These are phyloP conservation scores for Coniochaeta ligniaria DNA, from an alignment of 2,329 filamentous ascomycete species.

Conservation along the genomic window DNA sequence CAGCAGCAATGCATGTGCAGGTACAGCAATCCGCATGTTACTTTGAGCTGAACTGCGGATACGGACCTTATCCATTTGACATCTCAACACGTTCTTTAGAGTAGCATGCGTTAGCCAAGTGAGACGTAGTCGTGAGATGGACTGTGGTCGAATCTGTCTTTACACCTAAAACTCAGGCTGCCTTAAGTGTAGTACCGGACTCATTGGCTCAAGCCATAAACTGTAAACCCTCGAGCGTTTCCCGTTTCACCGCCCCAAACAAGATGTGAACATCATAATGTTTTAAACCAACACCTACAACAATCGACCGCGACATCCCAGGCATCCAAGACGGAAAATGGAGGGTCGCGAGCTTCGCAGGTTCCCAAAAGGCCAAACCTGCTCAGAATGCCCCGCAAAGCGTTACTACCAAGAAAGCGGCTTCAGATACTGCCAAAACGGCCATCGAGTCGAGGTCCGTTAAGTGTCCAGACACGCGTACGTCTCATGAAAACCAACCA, in stretches of 20 bases:
- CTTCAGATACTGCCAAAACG: conserved; percentile 70
- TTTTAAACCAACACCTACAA: background rate
- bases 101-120: too few species aligned
- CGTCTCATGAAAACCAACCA: background rate
- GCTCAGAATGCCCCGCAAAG: conserved; percentile 61
- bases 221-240: too few species aligned
- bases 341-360: conserved; percentile 34
- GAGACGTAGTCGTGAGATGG: too few species aligned
- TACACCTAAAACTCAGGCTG: too few species aligned
- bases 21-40: background rate
- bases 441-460: conserved; percentile 67
- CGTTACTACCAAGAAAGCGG: conserved; percentile 71
- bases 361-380: conserved; percentile 46
- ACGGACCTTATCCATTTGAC: too few species aligned
- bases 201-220: too few species aligned
- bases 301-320: background rate
- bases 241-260: conserved; percentile 2
- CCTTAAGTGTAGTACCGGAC: too few species aligned
- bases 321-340: background rate
- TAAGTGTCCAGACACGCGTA: background rate
- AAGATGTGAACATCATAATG: too few species aligned
- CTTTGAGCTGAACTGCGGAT: background rate
- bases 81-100: too few species aligned
- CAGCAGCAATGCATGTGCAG: background rate
- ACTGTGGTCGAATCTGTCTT: too few species aligned